Percentiles rank a stretch among this genome's conserved stretches.
phyloP scores from a whole-genome alignment of 495 filamentous ascomycete species.

The Neurospora africana region DNA sequence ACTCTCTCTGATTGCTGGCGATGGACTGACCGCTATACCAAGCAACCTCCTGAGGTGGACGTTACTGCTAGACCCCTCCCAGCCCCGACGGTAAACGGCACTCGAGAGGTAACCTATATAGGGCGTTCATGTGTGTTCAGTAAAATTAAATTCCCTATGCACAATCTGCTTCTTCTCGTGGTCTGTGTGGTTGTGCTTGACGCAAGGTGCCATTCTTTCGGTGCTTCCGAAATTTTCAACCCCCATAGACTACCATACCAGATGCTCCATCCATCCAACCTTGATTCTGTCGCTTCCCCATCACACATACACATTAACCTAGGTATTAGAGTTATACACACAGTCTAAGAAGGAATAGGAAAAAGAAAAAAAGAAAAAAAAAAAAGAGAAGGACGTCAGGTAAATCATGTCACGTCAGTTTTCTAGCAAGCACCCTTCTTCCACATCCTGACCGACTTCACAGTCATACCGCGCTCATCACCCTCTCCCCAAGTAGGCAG shows the following conservation, averaged over 20 bases:
- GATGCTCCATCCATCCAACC: background rate
- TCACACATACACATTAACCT: background rate
- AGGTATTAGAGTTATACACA: background rate
- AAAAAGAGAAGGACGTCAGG: background rate
- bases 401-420: background rate
- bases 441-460: conserved; percentile 48
- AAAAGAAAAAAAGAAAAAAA: background rate
- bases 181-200: background rate
- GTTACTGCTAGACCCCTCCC: background rate
- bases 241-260: background rate
- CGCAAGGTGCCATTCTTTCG: background rate
- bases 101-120: background rate
- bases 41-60: background rate
- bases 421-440: conserved; percentile 3
- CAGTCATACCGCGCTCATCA: conserved; percentile 40
- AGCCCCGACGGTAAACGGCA: background rate
- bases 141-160: background rate
- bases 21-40: background rate
- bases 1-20: background rate
- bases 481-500: conserved; percentile 47
- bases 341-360: background rate
- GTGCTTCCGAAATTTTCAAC: background rate
- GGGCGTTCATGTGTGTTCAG: background rate
- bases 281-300: background rate
- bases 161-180: background rate